phyloP scores from a whole-genome alignment of 306 rosid genomes.

The Cucumis cinereus region DNA sequence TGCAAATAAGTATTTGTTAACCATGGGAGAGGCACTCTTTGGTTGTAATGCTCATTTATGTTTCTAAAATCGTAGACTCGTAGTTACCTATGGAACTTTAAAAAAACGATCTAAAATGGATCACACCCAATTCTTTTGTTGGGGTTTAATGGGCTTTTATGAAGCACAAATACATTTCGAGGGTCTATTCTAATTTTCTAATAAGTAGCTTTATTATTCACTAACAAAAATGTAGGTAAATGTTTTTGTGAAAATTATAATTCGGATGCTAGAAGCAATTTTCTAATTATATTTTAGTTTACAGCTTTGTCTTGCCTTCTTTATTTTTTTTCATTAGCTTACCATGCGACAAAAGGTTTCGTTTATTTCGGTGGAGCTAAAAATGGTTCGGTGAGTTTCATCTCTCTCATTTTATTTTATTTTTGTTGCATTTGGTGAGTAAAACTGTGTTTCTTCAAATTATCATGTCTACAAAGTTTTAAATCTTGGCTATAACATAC shows the following conservation, averaged over 20 bases:
- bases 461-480: no score
- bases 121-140: no score
- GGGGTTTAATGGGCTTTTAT: background rate
- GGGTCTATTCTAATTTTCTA: no score
- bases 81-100: background rate
- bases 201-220: no score
- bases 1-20: background rate
- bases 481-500: no score
- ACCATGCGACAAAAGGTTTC: conserved; percentile 46
- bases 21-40: background rate
- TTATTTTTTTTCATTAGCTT: conserved; percentile 15
- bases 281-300: background rate
- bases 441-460: no score
- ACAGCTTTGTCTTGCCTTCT: background rate
- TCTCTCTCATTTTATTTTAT: background rate
- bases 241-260: no score
- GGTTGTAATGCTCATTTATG: background rate
- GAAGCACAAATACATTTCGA: background rate
- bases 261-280: background rate
- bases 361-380: conserved; percentile 74
- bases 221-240: background rate
- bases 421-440: background rate
- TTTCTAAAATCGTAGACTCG: background rate
- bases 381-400: conserved; percentile 81
- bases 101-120: background rate